These are phyloP conservation scores for Jamesozyma spencerorum DNA, from an alignment of 805 yeast species.

Conservation along the genomic window DNA sequence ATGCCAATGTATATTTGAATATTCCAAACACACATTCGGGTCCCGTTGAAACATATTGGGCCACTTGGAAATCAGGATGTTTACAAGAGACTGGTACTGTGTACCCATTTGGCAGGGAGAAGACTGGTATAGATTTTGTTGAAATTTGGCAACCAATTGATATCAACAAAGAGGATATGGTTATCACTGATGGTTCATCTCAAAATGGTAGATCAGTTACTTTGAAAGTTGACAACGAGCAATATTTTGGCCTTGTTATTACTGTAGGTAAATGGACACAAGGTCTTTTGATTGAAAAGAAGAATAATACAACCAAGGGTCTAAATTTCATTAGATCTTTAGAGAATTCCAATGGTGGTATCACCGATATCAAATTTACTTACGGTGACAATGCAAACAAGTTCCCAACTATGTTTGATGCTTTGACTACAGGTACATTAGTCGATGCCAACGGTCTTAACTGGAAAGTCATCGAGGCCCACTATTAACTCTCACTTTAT, in stretches of 20 bases:
- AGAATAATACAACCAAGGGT: conserved; percentile 13
- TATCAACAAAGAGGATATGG: conserved; percentile 16
- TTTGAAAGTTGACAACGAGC: conserved; percentile 18
- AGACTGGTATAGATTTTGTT: conserved; percentile 22
- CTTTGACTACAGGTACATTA: conserved; percentile 15
- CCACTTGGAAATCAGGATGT: conserved; percentile 27
- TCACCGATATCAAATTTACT: conserved; percentile 8
- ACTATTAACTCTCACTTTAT: conserved; percentile 2
- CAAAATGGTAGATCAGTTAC: conserved; percentile 17
- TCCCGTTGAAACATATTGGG: conserved; percentile 25
- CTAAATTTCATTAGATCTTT: conserved; percentile 24
- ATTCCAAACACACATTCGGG: conserved; percentile 25
- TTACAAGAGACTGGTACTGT: conserved; percentile 28
- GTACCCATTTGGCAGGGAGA: conserved; percentile 24
- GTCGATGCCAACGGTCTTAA: conserved; percentile 17
- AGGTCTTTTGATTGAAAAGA: conserved; percentile 23
- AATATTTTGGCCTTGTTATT: conserved; percentile 24
- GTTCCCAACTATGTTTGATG: conserved; percentile 23
- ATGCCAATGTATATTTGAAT: conserved; percentile 23
- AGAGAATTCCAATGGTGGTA: conserved; percentile 11
- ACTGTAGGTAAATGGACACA: conserved; percentile 30
- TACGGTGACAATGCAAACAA: conserved; percentile 22
- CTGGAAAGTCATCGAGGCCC: conserved; percentile 29
- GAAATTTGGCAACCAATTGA: conserved; percentile 33
- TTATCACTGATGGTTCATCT: conserved; percentile 8